Evolutionary conservation across 495 filamentous ascomycete species (phyloP).

Genomic region (Trichoderma parareesei): DNA sequence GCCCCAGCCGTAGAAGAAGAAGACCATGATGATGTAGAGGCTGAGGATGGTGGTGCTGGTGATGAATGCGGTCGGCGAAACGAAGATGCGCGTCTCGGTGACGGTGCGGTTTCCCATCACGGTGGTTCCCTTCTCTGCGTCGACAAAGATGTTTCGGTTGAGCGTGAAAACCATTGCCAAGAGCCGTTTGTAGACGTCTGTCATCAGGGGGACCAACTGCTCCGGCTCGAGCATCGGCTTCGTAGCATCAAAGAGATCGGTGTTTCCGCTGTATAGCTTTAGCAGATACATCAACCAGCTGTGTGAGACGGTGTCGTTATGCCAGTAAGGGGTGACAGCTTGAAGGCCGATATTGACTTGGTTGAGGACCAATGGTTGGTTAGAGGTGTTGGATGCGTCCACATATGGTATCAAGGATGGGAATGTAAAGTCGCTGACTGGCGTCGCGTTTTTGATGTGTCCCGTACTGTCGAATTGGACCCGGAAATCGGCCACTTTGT

Average conservation of each 20-base stretch:
- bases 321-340: no score
- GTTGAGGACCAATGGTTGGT: no score
- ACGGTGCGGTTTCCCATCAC: not conserved
- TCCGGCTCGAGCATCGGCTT: constrained; percentile 19
- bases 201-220: constrained; percentile 15
- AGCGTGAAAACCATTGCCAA: constrained; percentile 29
- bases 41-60: constrained; percentile 24
- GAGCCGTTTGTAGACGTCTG: constrained; percentile 21
- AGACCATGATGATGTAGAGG: constrained; percentile 27
- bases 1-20: constrained; percentile 24
- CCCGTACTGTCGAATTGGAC: not conserved
- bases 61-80: constrained; percentile 25
- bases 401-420: no score
- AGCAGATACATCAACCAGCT: constrained; percentile 32
- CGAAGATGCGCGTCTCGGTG: constrained; percentile 28
- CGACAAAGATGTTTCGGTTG: constrained; percentile 22
- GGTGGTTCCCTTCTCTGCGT: not conserved
- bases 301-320: no score
- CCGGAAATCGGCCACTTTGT: no score
- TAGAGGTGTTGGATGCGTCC: no score
- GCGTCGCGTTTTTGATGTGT: no score
- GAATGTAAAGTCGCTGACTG: no score
- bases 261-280: constrained; percentile 15
- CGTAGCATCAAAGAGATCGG: constrained; percentile 24
- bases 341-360: no score